Base-by-base conservation (phyloP, 371 early-diverging fungal genomes). In the Fennellomyces sp. region DNA sequence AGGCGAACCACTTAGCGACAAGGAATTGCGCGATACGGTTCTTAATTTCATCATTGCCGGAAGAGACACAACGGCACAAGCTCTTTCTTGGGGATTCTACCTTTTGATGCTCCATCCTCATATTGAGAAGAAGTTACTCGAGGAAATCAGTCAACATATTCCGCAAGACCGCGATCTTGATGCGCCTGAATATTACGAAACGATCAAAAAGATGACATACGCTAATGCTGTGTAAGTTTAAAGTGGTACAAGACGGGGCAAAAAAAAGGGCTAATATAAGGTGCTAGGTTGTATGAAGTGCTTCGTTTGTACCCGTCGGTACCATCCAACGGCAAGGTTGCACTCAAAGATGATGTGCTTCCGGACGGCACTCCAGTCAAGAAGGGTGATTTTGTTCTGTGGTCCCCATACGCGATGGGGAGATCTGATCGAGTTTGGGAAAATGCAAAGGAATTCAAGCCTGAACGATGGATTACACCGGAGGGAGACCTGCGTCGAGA, bases 301-400 rank as follows among this genome's bases (percentile, higher is more conserved):
- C 67, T 93, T 7, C 82, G 92, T 19, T 66, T 89, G 11, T 81
- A 88, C 63, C 91, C 92, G 0, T 81, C 85, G 12, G 91, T 93
- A 0, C 93, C 94, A 28, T 61, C 54, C 21, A 85, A 89, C 28
- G 65, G 76, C 29, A 91, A 90, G 72, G 59, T 70, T 31, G 89
- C 88, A 11, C 62, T 88, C 12, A 60, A 83, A 23, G 90, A 89
- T 61, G 87, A 88, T 64, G 59, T 86, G 5, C 74, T 86, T 53
- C 93, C 93, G 3, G 88, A 89, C 51, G 90, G 91, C 5, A 82
- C 82, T 27, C 63, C 61, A 5, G 70, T 91, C 2, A 70, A 75
- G 36, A 80, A 80, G 47, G 88, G 87, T 3, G 81, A 83, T 25
- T 65, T 64, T 23, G 56, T 87, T 11, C 51, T 62, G 7, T 88